Base-by-base conservation (phyloP, 2,329 filamentous ascomycete species). In the Colletotrichum navitas region DNA sequence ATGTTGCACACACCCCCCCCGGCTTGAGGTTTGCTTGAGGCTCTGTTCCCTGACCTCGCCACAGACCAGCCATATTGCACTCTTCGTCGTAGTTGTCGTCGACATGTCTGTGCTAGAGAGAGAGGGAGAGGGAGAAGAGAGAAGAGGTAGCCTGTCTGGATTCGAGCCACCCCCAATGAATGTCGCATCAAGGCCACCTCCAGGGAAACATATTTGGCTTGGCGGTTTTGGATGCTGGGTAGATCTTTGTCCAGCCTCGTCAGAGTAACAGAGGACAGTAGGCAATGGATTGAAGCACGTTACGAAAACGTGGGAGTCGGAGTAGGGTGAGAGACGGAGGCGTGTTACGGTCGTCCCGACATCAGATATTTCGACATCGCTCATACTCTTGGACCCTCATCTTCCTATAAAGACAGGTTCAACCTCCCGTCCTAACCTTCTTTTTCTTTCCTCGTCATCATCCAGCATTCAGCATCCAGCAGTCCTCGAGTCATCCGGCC, bases 171-270 rank as follows among this genome's bases (percentile, higher is more conserved):
- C n/a, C 45, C 26, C 39, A 45, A 8, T n/a, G 32, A 26, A 60
- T 43, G 52, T 59, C 52, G 65, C 68, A 60, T 71, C 54, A 43
- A 54, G 52, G 45, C 45, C 60, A 60, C 32, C 54, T 41, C 14
- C n/a, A 39, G n/a, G 32, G 68, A 55, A 60, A 60, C 18, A 49
- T 60, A 65, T 69, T 69, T 72, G 69, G 59, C 69, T 72, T 69
- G 69, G 69, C 54, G 6, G 69, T 69, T 60, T 72, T 8, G 54
- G 59, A 68, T 41, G 43, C 59, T 59, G 45, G 65, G 54, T 63
- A 59, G 65, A 49, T 26, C 24, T 59, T 54, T 41, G 56, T 49
- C 55, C 12, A 41, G 47, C 29, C 29, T 49, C 41, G 32, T n/a
- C 14, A n/a, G 45, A 62, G 26, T 43, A 67, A 45, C 51, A 29